Evolutionary conservation across 441 rosid genomes (phyloP), one percentile per base, ranked within the genome.

Genomic region (Euphorbia corollata): DNA sequence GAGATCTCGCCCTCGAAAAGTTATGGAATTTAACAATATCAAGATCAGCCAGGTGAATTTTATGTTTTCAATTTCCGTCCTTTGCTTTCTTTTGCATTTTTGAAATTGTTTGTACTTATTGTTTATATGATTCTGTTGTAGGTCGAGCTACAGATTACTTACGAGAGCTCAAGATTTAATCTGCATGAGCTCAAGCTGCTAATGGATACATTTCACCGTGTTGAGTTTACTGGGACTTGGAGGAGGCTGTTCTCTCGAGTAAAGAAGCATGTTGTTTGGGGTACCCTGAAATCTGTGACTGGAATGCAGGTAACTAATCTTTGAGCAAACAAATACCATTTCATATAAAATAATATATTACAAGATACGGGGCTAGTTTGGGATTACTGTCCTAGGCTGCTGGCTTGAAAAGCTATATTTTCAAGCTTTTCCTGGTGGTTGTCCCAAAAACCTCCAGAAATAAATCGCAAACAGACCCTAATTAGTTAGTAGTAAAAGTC

Each of bases 211-310:
- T 94, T 89, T 75, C 94, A 91, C 65, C 92, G 91, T 3, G 90
- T 69, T 30, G 98, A 88, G 77, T 91, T 94, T 82, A 85, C 86
- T 50, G 99, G 99, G 38, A 91, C 97, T 41, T 94, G 99, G 99
- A 91, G 96, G 79, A 87, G 89, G 80, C 81, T 94, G 63, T 90
- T 92, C 83, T 88, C 97, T 24, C 82, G 99, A 70, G 97, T 94
- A 53, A 91, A 94, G 82, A 94, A 94, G 77, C 98, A 94, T 70
- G 86, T 94, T 4, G 91, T 89, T 63, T 91, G 98, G 98, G 99
- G 98, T 71, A 97, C 94, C 66, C 84, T 94, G 24, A 94, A 94
- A 83, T 94, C 98, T 13, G 96, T 94, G 61, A 89, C 98, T 0
- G 99, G 99, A 65, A 89, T 94, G 99, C 98, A 94, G 88, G 99